These are phyloP conservation scores for Fraxinus americana DNA, from an alignment of 257 asterid genomes.

Conservation along the genomic window DNA sequence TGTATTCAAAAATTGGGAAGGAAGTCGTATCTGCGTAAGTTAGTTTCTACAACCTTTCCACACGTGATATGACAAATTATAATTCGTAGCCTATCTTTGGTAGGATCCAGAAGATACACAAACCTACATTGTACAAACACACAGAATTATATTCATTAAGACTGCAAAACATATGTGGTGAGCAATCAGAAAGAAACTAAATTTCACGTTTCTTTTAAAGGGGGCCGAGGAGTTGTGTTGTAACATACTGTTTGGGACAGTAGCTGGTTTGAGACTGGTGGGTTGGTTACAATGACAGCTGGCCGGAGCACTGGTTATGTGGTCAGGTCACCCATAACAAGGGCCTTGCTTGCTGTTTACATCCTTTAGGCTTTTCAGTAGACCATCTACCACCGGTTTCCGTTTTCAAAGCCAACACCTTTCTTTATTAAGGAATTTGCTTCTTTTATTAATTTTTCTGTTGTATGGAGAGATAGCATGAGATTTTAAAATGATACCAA, in stretches of 20 bases:
- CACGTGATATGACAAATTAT: not conserved
- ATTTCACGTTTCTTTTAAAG: not conserved
- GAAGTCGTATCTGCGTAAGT: slow-evolving; percentile 97
- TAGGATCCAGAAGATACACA: not conserved
- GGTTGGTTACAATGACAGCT: not conserved
- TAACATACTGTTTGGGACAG: not conserved
- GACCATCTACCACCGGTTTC: not conserved
- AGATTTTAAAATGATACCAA: not conserved
- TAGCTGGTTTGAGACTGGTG: not conserved
- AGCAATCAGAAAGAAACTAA: not conserved
- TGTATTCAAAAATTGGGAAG: slow-evolving; percentile 81
- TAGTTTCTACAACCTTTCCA: slow-evolving; percentile 16
- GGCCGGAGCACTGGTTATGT: no score
- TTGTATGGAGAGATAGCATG: not conserved
- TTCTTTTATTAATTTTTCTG: not conserved
- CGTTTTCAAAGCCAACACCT: not conserved
- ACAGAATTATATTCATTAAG: no score
- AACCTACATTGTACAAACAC: not conserved
- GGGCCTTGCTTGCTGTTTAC: not conserved
- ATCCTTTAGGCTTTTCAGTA: not conserved
- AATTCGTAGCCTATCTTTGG: not conserved
- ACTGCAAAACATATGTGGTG: not conserved
- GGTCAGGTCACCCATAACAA: no score
- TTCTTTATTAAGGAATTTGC: not conserved
- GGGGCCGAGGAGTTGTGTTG: not conserved